Evolutionary conservation across 768 basidiomycete species (phyloP).

Genomic region (Cystofilobasidium ferigula): DNA sequence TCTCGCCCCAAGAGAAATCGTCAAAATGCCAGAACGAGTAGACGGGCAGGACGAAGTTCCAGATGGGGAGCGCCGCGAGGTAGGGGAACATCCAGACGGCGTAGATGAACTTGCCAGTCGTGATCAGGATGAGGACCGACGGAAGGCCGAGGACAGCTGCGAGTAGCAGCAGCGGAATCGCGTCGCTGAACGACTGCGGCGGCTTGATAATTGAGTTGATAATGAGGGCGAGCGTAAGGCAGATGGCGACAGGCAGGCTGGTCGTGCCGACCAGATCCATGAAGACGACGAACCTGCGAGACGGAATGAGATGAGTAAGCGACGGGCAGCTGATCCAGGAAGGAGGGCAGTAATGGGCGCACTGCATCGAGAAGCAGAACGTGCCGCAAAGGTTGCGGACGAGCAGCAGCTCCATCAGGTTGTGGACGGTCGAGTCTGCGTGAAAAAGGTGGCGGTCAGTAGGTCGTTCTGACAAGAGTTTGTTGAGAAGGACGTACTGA

Average conservation of each 20-base stretch:
- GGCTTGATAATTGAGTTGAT: conserved; percentile 68
- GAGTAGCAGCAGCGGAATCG: conserved; percentile 83
- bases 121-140: conserved; percentile 80
- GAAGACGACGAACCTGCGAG: conserved; percentile 92
- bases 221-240: conserved; percentile 77
- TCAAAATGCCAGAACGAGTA: conserved; percentile 99
- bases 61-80: conserved; percentile 79
- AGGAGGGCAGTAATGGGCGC: too few species aligned
- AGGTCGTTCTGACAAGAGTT: too few species aligned
- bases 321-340: too few species aligned
- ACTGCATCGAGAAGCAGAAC: conserved; percentile 99
- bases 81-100: conserved; percentile 98
- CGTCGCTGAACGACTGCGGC: conserved; percentile 74
- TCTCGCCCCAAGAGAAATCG: conserved; percentile 99
- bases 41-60: conserved; percentile 67
- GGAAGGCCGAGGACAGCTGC: conserved; percentile 86
- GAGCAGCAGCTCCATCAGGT: conserved; percentile 95
- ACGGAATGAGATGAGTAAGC: too few species aligned
- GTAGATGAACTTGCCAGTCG: conserved; percentile 88
- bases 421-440: conserved; percentile 98
- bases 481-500: too few species aligned
- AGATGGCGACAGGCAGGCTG: conserved; percentile 66
- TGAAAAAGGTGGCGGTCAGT: too few species aligned
- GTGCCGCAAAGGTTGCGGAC: conserved; percentile 96
- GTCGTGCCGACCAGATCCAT: conserved; percentile 39